Percentiles rank a stretch among this genome's conserved stretches.
Conservation (phyloP, 495 filamentous ascomycete species). For the Sabuloglossum arenarium region DNA sequence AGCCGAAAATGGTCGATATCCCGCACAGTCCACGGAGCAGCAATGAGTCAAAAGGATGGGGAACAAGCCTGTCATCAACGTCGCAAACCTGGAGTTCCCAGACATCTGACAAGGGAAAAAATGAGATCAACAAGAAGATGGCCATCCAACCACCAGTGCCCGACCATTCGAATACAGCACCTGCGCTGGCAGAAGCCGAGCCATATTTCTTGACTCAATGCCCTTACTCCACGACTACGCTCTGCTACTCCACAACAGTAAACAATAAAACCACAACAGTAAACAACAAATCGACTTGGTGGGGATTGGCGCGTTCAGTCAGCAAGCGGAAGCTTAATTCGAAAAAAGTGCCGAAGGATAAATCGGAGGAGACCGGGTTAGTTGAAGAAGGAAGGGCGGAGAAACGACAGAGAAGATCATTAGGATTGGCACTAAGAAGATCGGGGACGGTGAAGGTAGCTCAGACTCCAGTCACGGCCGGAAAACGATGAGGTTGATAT, state of each 20-base stretch:
- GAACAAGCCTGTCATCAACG: background rate
- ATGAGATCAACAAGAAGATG: background rate
- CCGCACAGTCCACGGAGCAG: background rate
- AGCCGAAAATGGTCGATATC: constrained; percentile 2
- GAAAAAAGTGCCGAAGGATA: background rate
- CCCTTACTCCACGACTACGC: background rate
- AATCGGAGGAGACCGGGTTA: background rate
- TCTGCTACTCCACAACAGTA: background rate
- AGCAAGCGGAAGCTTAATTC: background rate
- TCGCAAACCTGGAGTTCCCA: background rate
- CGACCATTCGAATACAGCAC: background rate
- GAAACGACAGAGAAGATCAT: background rate
- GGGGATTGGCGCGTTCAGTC: background rate
- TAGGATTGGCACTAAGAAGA: background rate
- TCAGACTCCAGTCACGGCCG: background rate
- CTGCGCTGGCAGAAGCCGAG: background rate
- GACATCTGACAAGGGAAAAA: background rate
- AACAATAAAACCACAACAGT: too few relatives aligned
- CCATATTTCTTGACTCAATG: background rate
- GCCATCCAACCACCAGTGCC: background rate
- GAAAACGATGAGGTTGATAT: background rate
- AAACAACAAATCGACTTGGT: background rate
- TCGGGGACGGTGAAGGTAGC: background rate
- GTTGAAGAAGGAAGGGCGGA: background rate
- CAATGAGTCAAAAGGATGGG: background rate